Evolutionary conservation across 2,329 filamentous ascomycete species (phyloP).

Genomic region (Aspergillus fructus): DNA sequence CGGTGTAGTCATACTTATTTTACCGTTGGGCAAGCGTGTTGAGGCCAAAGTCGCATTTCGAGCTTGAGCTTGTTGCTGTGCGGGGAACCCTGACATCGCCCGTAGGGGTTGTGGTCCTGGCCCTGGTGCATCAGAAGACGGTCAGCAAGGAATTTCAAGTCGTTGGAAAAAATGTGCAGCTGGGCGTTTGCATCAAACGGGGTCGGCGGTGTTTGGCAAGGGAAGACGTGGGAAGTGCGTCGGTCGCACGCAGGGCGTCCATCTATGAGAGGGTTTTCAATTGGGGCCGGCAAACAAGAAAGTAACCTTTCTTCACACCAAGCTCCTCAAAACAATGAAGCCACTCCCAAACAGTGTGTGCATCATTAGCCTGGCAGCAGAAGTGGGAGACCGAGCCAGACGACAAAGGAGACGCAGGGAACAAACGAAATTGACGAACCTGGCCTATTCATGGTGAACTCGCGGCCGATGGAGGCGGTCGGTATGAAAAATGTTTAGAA

Average conservation of each 20-base stretch:
- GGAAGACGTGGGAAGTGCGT: slow-evolving; percentile 12
- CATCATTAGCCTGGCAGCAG: slow-evolving; percentile 1
- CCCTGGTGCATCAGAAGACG: slow-evolving; percentile 33
- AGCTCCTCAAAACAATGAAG: not conserved
- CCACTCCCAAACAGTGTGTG: not conserved
- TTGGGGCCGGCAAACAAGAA: slow-evolving; percentile 18
- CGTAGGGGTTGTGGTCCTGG: slow-evolving; percentile 52
- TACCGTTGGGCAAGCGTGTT: slow-evolving; percentile 54
- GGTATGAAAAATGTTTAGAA: slow-evolving; percentile 8
- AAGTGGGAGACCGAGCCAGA: slow-evolving; percentile 11
- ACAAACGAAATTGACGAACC: slow-evolving; percentile 42
- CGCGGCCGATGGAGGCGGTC: slow-evolving; percentile 16
- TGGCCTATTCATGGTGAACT: slow-evolving; percentile 49
- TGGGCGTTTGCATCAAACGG: slow-evolving; percentile 6
- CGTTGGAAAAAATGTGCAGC: not conserved
- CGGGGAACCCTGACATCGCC: slow-evolving; percentile 55
- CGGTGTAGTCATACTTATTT: slow-evolving; percentile 47
- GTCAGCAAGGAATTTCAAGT: slow-evolving; percentile 15
- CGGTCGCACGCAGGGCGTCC: slow-evolving; percentile 25
- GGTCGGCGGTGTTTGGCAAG: slow-evolving; percentile 1
- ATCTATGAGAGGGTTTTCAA: slow-evolving; percentile 19
- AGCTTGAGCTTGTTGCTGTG: slow-evolving; percentile 50
- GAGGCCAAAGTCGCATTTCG: slow-evolving; percentile 50
- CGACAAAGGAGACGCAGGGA: slow-evolving; percentile 19
- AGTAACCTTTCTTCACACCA: slow-evolving; percentile 6